Base-by-base conservation (phyloP, 257 asterid genomes). In the Petunia axillaris region DNA sequence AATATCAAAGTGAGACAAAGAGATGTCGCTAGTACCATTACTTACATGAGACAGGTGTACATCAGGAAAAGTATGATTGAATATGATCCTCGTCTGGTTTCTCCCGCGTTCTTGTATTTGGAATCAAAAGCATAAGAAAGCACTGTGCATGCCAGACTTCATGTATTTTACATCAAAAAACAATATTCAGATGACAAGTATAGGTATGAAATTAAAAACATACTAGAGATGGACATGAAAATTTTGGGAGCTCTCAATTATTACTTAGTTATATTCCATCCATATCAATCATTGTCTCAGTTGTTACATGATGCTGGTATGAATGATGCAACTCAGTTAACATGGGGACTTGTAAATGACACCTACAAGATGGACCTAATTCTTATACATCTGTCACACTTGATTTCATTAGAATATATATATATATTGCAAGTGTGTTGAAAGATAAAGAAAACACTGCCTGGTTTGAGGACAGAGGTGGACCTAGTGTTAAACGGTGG, bases 101-200 rank as follows among this genome's bases (percentile, higher is more conserved):
- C 94, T 86, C 95, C 98, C 37, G 76, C 97, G 44, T 91, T 97
- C 89, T 88, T 94, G 88, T 94, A 93, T 85, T 87, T 94, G 91
- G 98, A 97, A 71, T 90, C 98, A 2, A 94, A 94, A 90, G 97
- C 95, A 75, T 97, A 94, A 89, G 98, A 94, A 89, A 91, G 97
- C 90, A 90, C 93, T 60, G 93, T 90, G 84, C 96, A 93, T 85
- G 98, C 98, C 74, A 86, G 94, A 79, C 92, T 89, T 65, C 90
- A 92, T 55, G 95, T 89, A 15, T 93, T 93, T 84, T 94, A 90
- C 85, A 91, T 90, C 84, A 94, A 88, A 89, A 94, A 93, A 93
- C 76, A 88, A 87, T 81, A 85, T 88, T 36, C 84, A 4, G 97
- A 90, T 80, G 97, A 94, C 41, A 94, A 88, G 87, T 89, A 89